A percentile compares a stretch with the other conserved stretches of the same genome.
phyloP scores from a whole-genome alignment of 2,329 filamentous ascomycete species.

The Conoideocrella luteorostrata region DNA sequence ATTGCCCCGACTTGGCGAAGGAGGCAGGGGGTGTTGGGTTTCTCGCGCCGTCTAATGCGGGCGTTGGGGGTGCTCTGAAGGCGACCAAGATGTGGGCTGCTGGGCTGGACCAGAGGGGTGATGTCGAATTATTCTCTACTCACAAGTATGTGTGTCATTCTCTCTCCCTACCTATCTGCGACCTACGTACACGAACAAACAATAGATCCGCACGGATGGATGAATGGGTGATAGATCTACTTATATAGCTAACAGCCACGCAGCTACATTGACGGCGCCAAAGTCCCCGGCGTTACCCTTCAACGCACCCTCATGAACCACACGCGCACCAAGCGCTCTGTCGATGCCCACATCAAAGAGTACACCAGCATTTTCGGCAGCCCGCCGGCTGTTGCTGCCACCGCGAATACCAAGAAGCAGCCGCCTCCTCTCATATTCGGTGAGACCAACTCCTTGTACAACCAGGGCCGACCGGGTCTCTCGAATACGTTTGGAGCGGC shows the following conservation, averaged over 20 bases:
- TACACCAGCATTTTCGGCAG: constrained; percentile 32
- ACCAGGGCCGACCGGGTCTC: constrained; percentile 53
- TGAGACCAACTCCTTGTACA: constrained; percentile 57
- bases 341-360: constrained; percentile 39
- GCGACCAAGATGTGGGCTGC: constrained; percentile 43
- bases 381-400: background rate
- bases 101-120: constrained; percentile 42
- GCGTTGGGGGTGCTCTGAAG: constrained; percentile 47
- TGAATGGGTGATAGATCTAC: too few species aligned
- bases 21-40: constrained; percentile 21
- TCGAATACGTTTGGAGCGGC: constrained; percentile 61
- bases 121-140: constrained; percentile 48
- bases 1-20: constrained; percentile 43
- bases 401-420: background rate
- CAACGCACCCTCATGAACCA: constrained; percentile 60
- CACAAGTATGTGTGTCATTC: constrained; percentile 61
- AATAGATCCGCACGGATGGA: too few species aligned
- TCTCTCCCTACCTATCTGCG: too few species aligned
- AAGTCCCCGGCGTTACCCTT: constrained; percentile 53
- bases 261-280: constrained; percentile 57
- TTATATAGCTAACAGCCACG: background rate
- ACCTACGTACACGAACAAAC: too few species aligned
- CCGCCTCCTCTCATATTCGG: constrained; percentile 49
- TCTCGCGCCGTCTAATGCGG: constrained; percentile 48
- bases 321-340: constrained; percentile 38